phyloP scores from a whole-genome alignment of 371 early-diverging fungal species.

The Circinella minor region DNA sequence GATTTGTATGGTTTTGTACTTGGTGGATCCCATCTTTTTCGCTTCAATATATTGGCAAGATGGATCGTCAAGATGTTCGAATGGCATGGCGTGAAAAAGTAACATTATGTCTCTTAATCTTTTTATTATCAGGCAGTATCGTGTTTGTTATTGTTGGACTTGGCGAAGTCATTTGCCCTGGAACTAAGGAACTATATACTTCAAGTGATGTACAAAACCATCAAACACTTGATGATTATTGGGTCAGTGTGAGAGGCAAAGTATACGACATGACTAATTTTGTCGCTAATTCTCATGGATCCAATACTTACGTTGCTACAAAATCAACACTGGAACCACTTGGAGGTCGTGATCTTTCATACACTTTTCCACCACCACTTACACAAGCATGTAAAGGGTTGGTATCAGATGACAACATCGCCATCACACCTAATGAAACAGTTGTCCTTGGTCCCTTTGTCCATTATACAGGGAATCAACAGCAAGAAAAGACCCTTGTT shows the following conservation, averaged over 20 bases:
- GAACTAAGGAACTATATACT: conserved; percentile 50
- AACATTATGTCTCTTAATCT: conserved; percentile 77
- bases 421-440: conserved; percentile 47
- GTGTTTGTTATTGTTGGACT: conserved; percentile 67
- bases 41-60: conserved; percentile 66
- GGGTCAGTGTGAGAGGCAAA: conserved; percentile 70
- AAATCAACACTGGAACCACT: conserved; percentile 53
- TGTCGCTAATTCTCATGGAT: conserved; percentile 63
- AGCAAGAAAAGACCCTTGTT: conserved; percentile 27
- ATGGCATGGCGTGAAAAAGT: conserved; percentile 96
- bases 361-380: conserved; percentile 61
- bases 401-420: conserved; percentile 39
- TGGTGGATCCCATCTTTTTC: conserved; percentile 78
- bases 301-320: conserved; percentile 42
- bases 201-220: conserved; percentile 53
- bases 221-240: conserved; percentile 54
- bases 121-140: conserved; percentile 52
- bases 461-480: conserved; percentile 30
- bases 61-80: conserved; percentile 85
- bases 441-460: conserved; percentile 41
- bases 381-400: conserved; percentile 59
- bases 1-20: conserved; percentile 70
- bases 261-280: conserved; percentile 81
- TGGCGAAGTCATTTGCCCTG: conserved; percentile 60
- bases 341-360: conserved; percentile 63